A percentile compares a stretch with the other conserved stretches of the same genome.
phyloP scores from a whole-genome alignment of 176 grass and related monocot species.

The Eremochloa ophiuroides region DNA sequence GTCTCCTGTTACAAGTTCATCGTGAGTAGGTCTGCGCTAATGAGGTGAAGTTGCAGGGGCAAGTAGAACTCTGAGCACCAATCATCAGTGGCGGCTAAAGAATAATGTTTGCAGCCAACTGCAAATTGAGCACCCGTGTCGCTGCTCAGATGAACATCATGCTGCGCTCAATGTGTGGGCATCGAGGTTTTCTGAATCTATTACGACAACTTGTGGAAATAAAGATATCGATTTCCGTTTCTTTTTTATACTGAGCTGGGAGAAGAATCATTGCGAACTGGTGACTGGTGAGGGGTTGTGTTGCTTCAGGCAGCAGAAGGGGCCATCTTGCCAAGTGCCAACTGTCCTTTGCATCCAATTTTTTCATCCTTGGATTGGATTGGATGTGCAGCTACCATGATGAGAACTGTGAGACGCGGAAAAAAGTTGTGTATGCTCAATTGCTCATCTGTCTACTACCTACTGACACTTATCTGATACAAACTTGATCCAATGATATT shows the following conservation, averaged over 20 bases:
- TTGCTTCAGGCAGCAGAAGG: constrained; percentile 37
- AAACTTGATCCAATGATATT: background rate
- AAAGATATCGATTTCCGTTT: constrained; percentile 1
- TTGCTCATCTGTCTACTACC: background rate
- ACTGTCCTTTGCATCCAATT: constrained; percentile 4
- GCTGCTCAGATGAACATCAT: constrained; percentile 11
- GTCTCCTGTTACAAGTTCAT: background rate
- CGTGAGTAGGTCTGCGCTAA: background rate
- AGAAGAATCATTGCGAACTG: background rate
- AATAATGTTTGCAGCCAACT: background rate
- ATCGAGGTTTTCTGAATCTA: constrained; percentile 26
- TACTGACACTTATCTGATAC: background rate
- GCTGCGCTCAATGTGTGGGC: background rate
- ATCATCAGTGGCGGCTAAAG: background rate
- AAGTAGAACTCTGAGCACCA: constrained; percentile 7
- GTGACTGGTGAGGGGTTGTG: constrained; percentile 9
- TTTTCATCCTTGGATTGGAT: background rate
- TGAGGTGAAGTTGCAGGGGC: constrained; percentile 6
- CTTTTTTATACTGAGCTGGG: background rate
- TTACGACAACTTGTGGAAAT: background rate
- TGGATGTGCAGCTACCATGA: background rate
- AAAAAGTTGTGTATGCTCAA: background rate
- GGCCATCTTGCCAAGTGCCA: constrained; percentile 9
- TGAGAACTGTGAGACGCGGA: constrained; percentile 15
- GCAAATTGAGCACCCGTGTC: constrained; percentile 22